Conservation (phyloP, 1,139 yeast genomes). For the Candida gigantensis region DNA sequence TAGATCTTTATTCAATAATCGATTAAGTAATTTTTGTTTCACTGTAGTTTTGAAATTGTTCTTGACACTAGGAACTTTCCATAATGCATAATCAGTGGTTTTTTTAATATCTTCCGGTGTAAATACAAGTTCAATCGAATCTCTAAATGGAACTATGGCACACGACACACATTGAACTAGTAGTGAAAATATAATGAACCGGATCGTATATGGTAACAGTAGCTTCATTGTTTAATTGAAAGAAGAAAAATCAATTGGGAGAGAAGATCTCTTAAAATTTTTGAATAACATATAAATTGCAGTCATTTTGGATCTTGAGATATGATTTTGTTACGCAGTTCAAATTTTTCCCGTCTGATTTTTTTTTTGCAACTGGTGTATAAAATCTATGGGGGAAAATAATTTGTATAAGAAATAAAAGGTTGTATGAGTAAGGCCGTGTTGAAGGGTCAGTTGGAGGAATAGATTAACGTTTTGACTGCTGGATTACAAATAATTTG, state of each 20-base stretch:
- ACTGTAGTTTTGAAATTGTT: constrained; percentile 34
- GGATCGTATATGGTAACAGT: not conserved
- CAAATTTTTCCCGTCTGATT: not conserved
- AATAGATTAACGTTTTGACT: too few species aligned
- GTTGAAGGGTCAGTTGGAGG: too few species aligned
- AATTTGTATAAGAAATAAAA: too few species aligned
- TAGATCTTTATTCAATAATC: constrained; percentile 16
- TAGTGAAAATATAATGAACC: not conserved
- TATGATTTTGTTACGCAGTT: not conserved
- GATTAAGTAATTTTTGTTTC: constrained; percentile 28
- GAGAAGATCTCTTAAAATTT: too few species aligned
- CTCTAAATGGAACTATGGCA: constrained; percentile 15
- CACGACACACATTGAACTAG: not conserved
- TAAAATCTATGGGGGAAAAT: too few species aligned
- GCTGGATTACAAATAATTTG: too few species aligned
- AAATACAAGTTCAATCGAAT: constrained; percentile 25
- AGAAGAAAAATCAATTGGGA: too few species aligned
- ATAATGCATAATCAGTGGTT: constrained; percentile 22
- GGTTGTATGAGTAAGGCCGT: too few species aligned
- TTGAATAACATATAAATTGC: not conserved
- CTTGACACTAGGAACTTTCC: constrained; percentile 24
- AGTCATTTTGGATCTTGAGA: not conserved
- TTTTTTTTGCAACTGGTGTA: too few species aligned
- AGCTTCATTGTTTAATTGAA: constrained; percentile 2
- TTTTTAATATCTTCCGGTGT: constrained; percentile 27